Evolutionary conservation across 176 grass and related monocot species (phyloP).

Genomic region (Carex littledalei): DNA sequence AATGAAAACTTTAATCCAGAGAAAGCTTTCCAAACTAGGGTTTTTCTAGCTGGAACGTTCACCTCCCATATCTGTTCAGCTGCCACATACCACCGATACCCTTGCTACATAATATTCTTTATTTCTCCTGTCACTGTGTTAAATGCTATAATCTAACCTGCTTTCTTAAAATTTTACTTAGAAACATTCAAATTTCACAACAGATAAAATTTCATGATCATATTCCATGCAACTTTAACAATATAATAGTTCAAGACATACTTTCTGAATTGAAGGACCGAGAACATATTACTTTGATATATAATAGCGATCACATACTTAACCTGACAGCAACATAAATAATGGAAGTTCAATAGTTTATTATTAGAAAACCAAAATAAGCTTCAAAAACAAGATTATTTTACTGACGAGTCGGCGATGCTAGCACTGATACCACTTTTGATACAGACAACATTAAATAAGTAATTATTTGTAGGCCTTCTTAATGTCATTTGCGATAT

Average conservation of each 20-base stretch:
- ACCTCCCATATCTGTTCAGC: neutral
- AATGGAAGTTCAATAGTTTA: neutral
- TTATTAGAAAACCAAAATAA: neutral
- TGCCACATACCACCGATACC: neutral
- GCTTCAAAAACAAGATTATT: neutral
- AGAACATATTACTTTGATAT: neutral
- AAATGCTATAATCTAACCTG: neutral
- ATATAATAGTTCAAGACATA: neutral
- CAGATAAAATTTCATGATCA: neutral
- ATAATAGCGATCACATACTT: neutral
- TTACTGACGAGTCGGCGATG: neutral
- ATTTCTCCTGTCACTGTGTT: neutral
- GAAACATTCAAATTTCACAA: neutral
- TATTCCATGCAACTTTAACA: neutral
- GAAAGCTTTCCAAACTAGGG: neutral
- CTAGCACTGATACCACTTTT: neutral
- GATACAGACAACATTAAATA: neutral
- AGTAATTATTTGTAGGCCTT: neutral
- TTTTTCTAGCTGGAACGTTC: neutral
- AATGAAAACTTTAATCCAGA: neutral
- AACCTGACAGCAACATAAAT: neutral
- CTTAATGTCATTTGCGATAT: slow-evolving; percentile 47
- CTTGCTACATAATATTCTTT: neutral
- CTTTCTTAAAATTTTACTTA: neutral
- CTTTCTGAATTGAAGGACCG: neutral